phyloP scores from a whole-genome alignment of 176 grass and related monocot species.

The Puccinellia tenuiflora region DNA sequence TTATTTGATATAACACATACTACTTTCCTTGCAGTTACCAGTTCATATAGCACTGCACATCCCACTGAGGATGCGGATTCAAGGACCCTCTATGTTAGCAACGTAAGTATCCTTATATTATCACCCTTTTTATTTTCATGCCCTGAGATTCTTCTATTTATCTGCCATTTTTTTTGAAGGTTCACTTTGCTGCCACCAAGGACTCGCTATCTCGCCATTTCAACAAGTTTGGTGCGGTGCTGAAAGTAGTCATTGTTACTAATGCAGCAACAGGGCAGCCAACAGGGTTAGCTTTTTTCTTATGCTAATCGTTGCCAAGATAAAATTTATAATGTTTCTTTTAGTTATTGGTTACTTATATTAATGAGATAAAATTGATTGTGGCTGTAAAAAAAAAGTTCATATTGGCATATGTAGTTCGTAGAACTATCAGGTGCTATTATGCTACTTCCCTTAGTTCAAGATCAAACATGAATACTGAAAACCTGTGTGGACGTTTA shows the following conservation, averaged over 20 bases:
- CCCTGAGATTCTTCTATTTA: constrained; percentile 21
- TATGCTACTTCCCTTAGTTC: not conserved
- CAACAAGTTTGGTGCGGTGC: constrained; percentile 89
- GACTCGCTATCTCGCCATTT: constrained; percentile 89
- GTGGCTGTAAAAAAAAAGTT: not conserved
- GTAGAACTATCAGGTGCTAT: not conserved
- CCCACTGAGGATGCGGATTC: constrained; percentile 76
- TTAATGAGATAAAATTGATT: not conserved
- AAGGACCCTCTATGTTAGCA: constrained; percentile 78
- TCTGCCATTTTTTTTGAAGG: constrained; percentile 50
- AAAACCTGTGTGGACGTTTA: not conserved
- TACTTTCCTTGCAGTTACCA: constrained; percentile 41
- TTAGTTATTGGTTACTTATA: not conserved
- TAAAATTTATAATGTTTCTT: not conserved
- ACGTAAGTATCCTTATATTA: constrained; percentile 55
- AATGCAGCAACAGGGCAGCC: constrained; percentile 86
- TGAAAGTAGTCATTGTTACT: constrained; percentile 90
- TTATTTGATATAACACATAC: constrained; percentile 21
- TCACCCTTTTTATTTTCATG: not conserved
- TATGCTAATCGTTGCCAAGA: not conserved
- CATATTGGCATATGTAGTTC: constrained; percentile 11
- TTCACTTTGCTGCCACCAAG: constrained; percentile 94
- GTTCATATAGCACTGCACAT: constrained; percentile 59
- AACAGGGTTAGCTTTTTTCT: constrained; percentile 63
- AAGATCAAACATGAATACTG: not conserved